A percentile compares a stretch with the other conserved stretches of the same genome.
Conservation (phyloP, 192 early-diverging fungal species). For the Linnemannia zychae region DNA sequence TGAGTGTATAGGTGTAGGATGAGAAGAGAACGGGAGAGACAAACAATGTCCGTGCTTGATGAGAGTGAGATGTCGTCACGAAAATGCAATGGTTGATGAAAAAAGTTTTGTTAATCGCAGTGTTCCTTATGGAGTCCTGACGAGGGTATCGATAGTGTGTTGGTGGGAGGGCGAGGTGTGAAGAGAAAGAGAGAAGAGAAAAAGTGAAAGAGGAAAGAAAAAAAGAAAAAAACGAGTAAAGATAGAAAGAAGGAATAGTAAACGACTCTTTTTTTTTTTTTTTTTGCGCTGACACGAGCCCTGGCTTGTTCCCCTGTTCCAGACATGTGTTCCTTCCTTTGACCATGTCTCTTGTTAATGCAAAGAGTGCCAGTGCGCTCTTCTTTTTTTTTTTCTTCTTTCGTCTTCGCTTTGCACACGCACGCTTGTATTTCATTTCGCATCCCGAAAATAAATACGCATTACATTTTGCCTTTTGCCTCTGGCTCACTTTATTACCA, state of each 20-base stretch:
- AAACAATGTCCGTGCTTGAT: background rate
- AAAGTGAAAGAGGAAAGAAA: background rate
- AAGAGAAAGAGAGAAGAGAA: conserved; percentile 7
- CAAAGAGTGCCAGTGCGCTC: background rate
- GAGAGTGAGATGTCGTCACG: background rate
- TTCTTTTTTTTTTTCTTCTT: background rate
- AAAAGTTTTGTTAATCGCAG: background rate
- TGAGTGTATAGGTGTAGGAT: background rate
- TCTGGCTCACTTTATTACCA: background rate
- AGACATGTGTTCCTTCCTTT: background rate
- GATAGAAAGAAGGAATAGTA: background rate
- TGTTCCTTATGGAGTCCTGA: background rate
- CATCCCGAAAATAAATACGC: conserved; percentile 8
- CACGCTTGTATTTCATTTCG: background rate
- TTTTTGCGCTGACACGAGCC: background rate
- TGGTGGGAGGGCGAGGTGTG: background rate
- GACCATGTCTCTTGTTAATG: background rate
- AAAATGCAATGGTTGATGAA: background rate
- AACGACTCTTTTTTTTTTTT: background rate
- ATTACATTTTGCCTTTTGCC: background rate
- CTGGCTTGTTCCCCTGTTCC: background rate
- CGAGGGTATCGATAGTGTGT: background rate
- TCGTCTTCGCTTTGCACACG: background rate
- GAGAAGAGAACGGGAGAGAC: background rate
- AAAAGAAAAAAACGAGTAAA: background rate